A percentile compares a stretch with the other conserved stretches of the same genome.
phyloP scores from a whole-genome alignment of 805 yeast species.

The Zygotorulaspora florentina region DNA sequence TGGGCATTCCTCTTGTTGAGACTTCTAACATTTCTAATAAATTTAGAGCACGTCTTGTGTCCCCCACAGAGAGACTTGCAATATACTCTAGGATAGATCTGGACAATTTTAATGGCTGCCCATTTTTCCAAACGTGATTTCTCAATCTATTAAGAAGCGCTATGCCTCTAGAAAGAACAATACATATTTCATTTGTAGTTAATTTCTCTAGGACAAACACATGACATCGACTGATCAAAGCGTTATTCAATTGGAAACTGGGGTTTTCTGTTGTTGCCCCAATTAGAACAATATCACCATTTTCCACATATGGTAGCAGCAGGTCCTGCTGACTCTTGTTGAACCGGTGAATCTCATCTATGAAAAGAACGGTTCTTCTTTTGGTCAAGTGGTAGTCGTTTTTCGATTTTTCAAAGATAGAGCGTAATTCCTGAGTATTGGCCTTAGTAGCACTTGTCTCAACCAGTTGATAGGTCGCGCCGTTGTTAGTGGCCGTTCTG shows the following conservation, averaged over 20 bases:
- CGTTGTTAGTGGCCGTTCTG: slow-evolving; percentile 21
- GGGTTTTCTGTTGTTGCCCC: slow-evolving; percentile 99
- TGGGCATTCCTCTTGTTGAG: slow-evolving; percentile 50
- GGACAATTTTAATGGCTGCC: slow-evolving; percentile 44
- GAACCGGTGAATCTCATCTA: slow-evolving; percentile 92
- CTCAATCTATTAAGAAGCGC: slow-evolving; percentile 56
- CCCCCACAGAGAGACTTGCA: slow-evolving; percentile 77
- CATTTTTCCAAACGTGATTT: slow-evolving; percentile 42
- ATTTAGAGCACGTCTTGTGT: slow-evolving; percentile 79
- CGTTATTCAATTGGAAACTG: slow-evolving; percentile 72
- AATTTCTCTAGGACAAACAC: slow-evolving; percentile 65
- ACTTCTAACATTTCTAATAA: slow-evolving; percentile 73
- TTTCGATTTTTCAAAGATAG: slow-evolving; percentile 45
- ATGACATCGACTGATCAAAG: slow-evolving; percentile 79
- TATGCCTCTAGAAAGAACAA: slow-evolving; percentile 56
- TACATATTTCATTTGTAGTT: slow-evolving; percentile 43
- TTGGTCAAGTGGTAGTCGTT: slow-evolving; percentile 40
- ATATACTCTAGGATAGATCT: slow-evolving; percentile 61
- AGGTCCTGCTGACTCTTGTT: slow-evolving; percentile 84
- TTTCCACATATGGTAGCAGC: slow-evolving; percentile 77
- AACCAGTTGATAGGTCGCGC: slow-evolving; percentile 45
- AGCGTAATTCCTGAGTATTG: slow-evolving; percentile 52
- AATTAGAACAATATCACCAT: slow-evolving; percentile 72
- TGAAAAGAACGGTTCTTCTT: slow-evolving; percentile 65
- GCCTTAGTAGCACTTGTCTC: slow-evolving; percentile 84